Conservation (phyloP, 2,329 filamentous ascomycete species). For the Fusarium verrucosum region DNA sequence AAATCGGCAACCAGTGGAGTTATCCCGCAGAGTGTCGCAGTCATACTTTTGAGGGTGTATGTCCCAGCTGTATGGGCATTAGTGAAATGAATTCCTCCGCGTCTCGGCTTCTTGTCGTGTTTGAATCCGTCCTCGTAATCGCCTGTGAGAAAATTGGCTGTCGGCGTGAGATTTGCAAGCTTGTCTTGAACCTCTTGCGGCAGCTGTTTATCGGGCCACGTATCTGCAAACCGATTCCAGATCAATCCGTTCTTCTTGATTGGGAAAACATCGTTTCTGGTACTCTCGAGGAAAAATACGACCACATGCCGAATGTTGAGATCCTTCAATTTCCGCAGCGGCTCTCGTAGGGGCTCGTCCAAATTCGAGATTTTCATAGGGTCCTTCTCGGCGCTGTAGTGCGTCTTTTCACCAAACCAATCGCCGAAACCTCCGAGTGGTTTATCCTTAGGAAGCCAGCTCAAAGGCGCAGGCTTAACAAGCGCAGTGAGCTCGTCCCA, state of each 20-base stretch:
- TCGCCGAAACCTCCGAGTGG: slow-evolving; percentile 41
- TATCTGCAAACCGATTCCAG: slow-evolving; percentile 48
- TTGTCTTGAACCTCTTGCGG: slow-evolving; percentile 46
- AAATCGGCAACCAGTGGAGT: slow-evolving; percentile 54
- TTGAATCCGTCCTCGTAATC: slow-evolving; percentile 50
- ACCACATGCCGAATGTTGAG: slow-evolving; percentile 56
- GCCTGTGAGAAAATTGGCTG: slow-evolving; percentile 49
- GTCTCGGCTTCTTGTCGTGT: slow-evolving; percentile 30
- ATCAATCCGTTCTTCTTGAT: slow-evolving; percentile 54
- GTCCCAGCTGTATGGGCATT: slow-evolving; percentile 54
- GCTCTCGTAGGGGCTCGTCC: slow-evolving; percentile 45
- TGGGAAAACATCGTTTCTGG: slow-evolving; percentile 57
- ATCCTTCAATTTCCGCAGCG: slow-evolving; percentile 41
- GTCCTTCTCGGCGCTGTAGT: slow-evolving; percentile 51
- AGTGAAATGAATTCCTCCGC: slow-evolving; percentile 54
- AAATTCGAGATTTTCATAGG: slow-evolving; percentile 55
- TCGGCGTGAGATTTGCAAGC: slow-evolving; percentile 45
- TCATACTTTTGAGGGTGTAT: slow-evolving; percentile 56
- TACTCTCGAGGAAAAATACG: slow-evolving; percentile 57
- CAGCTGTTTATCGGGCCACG: slow-evolving; percentile 46
- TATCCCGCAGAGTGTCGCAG: slow-evolving; percentile 55
- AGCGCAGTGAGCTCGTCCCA: slow-evolving; percentile 46
- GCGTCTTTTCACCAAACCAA: slow-evolving; percentile 39
- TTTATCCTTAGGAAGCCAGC: slow-evolving; percentile 39
- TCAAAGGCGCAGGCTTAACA: slow-evolving; percentile 24